A percentile compares a stretch with the other conserved stretches of the same genome.
phyloP scores from a whole-genome alignment of 768 basidiomycete genomes.

The Pleurotus citrinopileatus region DNA sequence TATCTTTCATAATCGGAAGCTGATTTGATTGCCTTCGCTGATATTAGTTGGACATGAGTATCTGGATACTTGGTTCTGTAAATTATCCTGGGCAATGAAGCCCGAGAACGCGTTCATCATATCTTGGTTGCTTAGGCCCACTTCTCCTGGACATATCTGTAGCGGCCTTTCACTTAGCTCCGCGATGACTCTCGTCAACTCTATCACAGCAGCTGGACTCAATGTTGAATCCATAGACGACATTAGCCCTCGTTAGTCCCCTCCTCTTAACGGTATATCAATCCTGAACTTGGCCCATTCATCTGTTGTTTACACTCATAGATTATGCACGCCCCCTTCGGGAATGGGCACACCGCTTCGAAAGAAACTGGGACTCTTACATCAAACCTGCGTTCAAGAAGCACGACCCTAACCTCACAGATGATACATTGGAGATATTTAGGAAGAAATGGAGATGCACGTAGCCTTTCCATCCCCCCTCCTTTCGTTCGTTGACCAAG shows the following conservation, averaged over 20 bases:
- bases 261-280: background rate
- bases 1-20: background rate
- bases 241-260: slow-evolving; percentile 44
- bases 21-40: background rate
- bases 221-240: slow-evolving; percentile 60
- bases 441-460: slow-evolving; percentile 18
- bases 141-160: slow-evolving; percentile 18
- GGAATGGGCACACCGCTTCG: slow-evolving; percentile 60
- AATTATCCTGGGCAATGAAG: slow-evolving; percentile 48
- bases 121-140: slow-evolving; percentile 31
- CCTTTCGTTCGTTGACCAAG: too few relatives aligned
- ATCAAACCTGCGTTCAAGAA: slow-evolving; percentile 15
- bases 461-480: background rate
- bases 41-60: slow-evolving; percentile 12
- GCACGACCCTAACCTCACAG: slow-evolving; percentile 13
- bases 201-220: slow-evolving; percentile 50
- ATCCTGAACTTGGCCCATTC: slow-evolving; percentile 16
- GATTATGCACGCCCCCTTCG: slow-evolving; percentile 65
- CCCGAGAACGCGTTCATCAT: slow-evolving; percentile 43
- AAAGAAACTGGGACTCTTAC: slow-evolving; percentile 27
- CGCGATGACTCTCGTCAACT: slow-evolving; percentile 48
- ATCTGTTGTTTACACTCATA: slow-evolving; percentile 15
- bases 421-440: slow-evolving; percentile 16
- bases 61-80: slow-evolving; percentile 43
- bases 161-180: slow-evolving; percentile 39